Percentiles rank a stretch among this genome's conserved stretches.
Conservation (phyloP, 495 filamentous ascomycete genomes). For the Trichoderma orchidacearum region DNA sequence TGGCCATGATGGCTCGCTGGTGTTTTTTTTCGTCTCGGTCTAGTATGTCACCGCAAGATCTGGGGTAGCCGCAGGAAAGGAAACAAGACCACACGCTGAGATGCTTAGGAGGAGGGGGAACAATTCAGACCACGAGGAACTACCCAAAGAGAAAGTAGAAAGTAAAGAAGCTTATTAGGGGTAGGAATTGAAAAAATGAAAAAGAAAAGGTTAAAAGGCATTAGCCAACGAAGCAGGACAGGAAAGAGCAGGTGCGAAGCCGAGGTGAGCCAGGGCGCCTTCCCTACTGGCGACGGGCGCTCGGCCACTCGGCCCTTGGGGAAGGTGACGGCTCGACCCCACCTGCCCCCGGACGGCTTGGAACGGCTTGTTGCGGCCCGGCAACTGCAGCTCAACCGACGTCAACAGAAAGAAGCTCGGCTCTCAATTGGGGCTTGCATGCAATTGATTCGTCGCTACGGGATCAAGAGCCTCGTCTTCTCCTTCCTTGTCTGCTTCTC, state of each 20-base stretch:
- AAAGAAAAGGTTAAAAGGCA: background rate
- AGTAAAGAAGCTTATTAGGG: background rate
- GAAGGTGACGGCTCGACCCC: background rate
- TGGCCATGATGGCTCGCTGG: constrained; percentile 10
- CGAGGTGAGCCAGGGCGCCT: background rate
- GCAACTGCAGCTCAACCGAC: constrained; percentile 2
- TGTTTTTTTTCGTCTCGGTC: too few relatives aligned
- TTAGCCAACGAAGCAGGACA: background rate
- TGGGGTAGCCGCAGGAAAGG: too few relatives aligned
- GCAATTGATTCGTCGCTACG: too few relatives aligned
- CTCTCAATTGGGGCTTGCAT: too few relatives aligned
- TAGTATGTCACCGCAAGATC: background rate
- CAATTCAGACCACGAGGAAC: background rate
- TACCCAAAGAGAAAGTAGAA: background rate
- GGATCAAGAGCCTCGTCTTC: too few relatives aligned
- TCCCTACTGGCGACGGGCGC: background rate
- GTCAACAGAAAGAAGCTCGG: constrained; percentile 5
- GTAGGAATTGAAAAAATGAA: background rate
- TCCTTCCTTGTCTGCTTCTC: background rate
- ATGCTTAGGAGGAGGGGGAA: background rate
- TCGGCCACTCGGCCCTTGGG: constrained; percentile 1
- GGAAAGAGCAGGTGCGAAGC: background rate
- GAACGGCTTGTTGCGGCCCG: constrained; percentile 21
- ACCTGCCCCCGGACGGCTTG: constrained; percentile 10
- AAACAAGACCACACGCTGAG: too few relatives aligned